Evolutionary conservation across 768 basidiomycete species (phyloP).

Genomic region (Amanita fuliginea): DNA sequence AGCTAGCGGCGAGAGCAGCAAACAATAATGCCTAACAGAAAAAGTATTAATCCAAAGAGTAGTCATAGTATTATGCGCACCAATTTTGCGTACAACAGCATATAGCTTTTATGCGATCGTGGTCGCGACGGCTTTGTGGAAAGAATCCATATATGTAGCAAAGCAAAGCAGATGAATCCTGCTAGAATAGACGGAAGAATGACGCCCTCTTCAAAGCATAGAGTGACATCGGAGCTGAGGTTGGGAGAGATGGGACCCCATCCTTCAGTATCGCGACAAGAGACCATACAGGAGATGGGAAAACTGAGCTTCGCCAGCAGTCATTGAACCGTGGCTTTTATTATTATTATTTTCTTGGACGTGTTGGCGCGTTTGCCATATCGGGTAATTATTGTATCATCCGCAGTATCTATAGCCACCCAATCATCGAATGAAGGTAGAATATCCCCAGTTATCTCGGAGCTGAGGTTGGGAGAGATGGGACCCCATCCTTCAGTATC

Average conservation of each 20-base stretch:
- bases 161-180: slow-evolving; percentile 29
- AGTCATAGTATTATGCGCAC: slow-evolving; percentile 29
- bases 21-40: slow-evolving; percentile 32
- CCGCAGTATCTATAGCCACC: neutral
- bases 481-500: slow-evolving; percentile 57
- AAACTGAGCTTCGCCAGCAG: no score
- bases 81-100: slow-evolving; percentile 50
- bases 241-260: slow-evolving; percentile 48
- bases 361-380: neutral
- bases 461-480: slow-evolving; percentile 46
- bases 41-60: neutral
- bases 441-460: slow-evolving; percentile 56
- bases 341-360: no score
- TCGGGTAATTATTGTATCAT: neutral
- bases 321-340: no score
- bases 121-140: slow-evolving; percentile 14
- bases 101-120: slow-evolving; percentile 35
- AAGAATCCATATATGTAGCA: slow-evolving; percentile 24
- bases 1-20: slow-evolving; percentile 35
- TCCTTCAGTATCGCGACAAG: slow-evolving; percentile 50
- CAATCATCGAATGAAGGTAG: slow-evolving; percentile 59
- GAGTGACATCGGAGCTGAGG: slow-evolving; percentile 66
- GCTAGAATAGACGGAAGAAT: slow-evolving; percentile 44
- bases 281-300: slow-evolving; percentile 20
- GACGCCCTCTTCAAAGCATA: slow-evolving; percentile 73